A percentile compares a stretch with the other conserved stretches of the same genome.
phyloP scores from a whole-genome alignment of 1,284 basidiomycete genomes.

The Hypsizygus ulmarius region DNA sequence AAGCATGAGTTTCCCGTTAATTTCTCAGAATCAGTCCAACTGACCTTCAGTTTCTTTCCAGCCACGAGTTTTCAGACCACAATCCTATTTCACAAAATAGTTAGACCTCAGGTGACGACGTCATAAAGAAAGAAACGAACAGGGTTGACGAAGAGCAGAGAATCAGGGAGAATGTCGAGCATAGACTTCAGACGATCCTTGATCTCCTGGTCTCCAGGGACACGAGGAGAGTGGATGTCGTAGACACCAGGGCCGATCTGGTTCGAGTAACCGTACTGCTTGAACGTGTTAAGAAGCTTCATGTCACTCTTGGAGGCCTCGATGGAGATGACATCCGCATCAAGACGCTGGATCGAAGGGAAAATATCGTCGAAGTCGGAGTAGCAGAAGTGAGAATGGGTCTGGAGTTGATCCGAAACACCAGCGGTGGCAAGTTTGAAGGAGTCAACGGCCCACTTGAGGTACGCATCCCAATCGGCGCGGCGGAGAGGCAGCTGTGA shows the following conservation, averaged over 20 bases:
- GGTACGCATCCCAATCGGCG: constrained; percentile 92
- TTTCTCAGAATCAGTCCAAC: constrained; percentile 7
- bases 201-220: constrained; percentile 93
- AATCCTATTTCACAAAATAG: constrained; percentile 47
- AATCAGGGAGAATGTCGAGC: constrained; percentile 75
- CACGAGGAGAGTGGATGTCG: constrained; percentile 99
- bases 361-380: constrained; percentile 98
- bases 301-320: constrained; percentile 98
- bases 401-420: constrained; percentile 89
- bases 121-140: constrained; percentile 50
- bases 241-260: constrained; percentile 98
- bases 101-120: constrained; percentile 8
- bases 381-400: constrained; percentile 98
- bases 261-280: constrained; percentile 95
- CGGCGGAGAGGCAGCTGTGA: constrained; percentile 84
- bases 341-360: constrained; percentile 94
- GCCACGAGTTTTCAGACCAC: constrained; percentile 90
- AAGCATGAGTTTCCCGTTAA: constrained; percentile 9
- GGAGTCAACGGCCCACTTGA: constrained; percentile 96
- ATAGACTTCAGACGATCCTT: constrained; percentile 88
- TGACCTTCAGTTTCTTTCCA: constrained; percentile 92
- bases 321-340: constrained; percentile 99
- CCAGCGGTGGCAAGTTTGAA: constrained; percentile 96
- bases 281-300: constrained; percentile 96
- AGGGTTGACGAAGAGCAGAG: constrained; percentile 92